Percentiles rank a stretch among this genome's conserved stretches.
Conservation (phyloP, 768 basidiomycete species). For the Galerina marginata region DNA sequence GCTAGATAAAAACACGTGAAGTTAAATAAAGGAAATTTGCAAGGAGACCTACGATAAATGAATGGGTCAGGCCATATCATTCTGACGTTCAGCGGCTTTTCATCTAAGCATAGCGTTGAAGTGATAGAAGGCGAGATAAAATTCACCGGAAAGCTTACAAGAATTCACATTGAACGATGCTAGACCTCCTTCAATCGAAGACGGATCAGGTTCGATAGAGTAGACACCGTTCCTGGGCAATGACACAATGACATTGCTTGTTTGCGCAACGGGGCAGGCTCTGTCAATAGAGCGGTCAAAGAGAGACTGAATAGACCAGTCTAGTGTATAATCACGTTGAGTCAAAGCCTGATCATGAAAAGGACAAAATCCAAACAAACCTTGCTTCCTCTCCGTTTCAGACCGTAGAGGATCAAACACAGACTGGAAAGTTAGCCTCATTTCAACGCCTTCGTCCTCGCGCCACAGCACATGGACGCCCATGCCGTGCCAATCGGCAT, state of each 20-base stretch:
- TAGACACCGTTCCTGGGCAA: constrained; percentile 50
- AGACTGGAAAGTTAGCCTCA: constrained; percentile 72
- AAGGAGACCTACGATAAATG: constrained; percentile 56
- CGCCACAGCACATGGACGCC: constrained; percentile 77
- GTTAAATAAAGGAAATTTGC: neutral
- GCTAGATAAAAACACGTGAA: constrained; percentile 31
- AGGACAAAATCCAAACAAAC: constrained; percentile 36
- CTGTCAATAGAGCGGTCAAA: constrained; percentile 71
- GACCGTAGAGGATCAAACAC: constrained; percentile 79
- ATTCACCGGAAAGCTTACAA: constrained; percentile 38
- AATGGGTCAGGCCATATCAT: constrained; percentile 68
- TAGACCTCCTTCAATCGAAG: constrained; percentile 32
- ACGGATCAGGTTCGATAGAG: constrained; percentile 58
- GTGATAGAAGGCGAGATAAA: constrained; percentile 10
- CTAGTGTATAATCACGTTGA: constrained; percentile 38
- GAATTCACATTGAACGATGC: constrained; percentile 56
- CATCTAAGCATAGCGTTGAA: constrained; percentile 31
- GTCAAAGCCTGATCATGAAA: constrained; percentile 9
- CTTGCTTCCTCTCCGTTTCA: constrained; percentile 55
- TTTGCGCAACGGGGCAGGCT: constrained; percentile 72
- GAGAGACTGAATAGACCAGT: constrained; percentile 74
- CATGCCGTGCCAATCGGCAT: constrained; percentile 92
- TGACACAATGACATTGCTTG: constrained; percentile 57
- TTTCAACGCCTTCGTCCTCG: constrained; percentile 60
- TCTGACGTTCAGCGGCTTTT: constrained; percentile 57